Conservation (phyloP, 1,139 yeast species). For the Candida labiduridarum region DNA sequence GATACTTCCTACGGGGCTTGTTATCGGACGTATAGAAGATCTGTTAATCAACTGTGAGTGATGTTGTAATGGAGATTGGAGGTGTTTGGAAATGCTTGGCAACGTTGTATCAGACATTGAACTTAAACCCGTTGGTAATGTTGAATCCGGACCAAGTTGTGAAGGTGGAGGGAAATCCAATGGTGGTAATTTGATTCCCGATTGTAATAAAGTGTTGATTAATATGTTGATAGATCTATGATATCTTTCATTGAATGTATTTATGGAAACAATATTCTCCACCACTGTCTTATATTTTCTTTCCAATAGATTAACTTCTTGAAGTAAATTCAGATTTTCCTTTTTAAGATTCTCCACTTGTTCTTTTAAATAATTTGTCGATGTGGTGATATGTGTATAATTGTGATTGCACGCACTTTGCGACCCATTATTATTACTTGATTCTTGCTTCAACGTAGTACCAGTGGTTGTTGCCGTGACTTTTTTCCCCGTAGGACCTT, state of each 20-base stretch:
- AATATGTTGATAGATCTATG: conserved; percentile 53
- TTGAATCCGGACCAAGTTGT: conserved; percentile 20
- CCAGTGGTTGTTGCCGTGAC: conserved; percentile 3
- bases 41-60: conserved; percentile 1
- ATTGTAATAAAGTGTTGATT: conserved; percentile 49
- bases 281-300: conserved; percentile 66
- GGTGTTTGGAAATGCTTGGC: conserved; percentile 13
- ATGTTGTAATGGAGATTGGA: conserved; percentile 13
- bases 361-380: conserved; percentile 35
- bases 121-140: background rate
- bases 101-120: conserved; percentile 9
- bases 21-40: conserved; percentile 6
- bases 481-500: conserved; percentile 66
- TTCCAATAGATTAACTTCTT: conserved; percentile 50
- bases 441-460: conserved; percentile 5
- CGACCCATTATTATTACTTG: conserved; percentile 6
- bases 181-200: conserved; percentile 71
- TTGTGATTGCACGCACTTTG: conserved; percentile 12
- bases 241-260: conserved; percentile 58
- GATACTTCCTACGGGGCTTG: conserved; percentile 2
- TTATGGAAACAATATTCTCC: conserved; percentile 59
- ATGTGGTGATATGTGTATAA: conserved; percentile 13
- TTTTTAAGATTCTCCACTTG: conserved; percentile 43
- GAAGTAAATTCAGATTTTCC: conserved; percentile 43
- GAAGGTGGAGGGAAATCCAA: conserved; percentile 54